phyloP scores from a whole-genome alignment of 306 rosid species.

The Malus sieversii region DNA sequence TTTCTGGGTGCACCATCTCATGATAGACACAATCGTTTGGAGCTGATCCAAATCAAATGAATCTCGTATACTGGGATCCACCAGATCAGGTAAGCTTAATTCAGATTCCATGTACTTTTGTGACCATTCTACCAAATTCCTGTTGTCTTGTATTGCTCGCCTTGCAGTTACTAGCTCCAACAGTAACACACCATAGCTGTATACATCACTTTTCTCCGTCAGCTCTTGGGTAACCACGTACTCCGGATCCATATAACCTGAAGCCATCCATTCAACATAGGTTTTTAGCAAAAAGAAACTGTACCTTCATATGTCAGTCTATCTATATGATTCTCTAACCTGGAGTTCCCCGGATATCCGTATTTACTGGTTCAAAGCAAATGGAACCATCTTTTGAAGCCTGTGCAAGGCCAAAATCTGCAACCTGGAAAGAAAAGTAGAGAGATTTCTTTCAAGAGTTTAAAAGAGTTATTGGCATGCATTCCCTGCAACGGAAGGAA shows the following conservation, averaged over 20 bases:
- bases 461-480: background rate
- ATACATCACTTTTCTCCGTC: conserved; percentile 87
- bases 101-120: conserved; percentile 51
- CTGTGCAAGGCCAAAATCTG: conserved; percentile 97
- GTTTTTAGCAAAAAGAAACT: conserved; percentile 1
- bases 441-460: background rate
- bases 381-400: conserved; percentile 84
- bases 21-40: conserved; percentile 57
- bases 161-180: conserved; percentile 81
- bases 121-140: conserved; percentile 89
- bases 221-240: conserved; percentile 90
- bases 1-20: conserved; percentile 89
- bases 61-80: conserved; percentile 64
- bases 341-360: conserved; percentile 87
- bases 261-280: conserved; percentile 24
- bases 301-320: background rate
- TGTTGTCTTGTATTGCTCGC: conserved; percentile 68
- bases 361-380: conserved; percentile 76
- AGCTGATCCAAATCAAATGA: conserved; percentile 80
- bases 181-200: conserved; percentile 84
- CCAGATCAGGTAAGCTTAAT: conserved; percentile 58
- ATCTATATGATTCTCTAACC: conserved; percentile 33
- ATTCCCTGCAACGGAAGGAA: background rate
- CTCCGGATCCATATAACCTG: conserved; percentile 99
- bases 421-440: conserved; percentile 45